Evolutionary conservation across 1,284 basidiomycete species (phyloP).

Genomic region (Ustilago cynodontis): DNA sequence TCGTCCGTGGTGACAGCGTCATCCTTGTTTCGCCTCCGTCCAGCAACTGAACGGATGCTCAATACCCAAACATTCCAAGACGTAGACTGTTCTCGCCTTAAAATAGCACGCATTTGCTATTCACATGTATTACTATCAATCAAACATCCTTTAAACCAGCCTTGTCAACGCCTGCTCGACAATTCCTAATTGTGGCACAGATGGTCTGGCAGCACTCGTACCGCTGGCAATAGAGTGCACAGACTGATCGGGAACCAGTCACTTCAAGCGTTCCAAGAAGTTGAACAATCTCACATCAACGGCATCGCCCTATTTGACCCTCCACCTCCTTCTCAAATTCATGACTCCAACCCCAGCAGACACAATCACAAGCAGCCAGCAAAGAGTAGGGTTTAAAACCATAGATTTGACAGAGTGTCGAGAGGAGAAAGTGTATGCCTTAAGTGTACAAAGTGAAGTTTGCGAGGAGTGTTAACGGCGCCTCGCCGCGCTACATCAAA

Average conservation of each 20-base stretch:
- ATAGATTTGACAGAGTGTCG: constrained; percentile 38
- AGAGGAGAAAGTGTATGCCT: constrained; percentile 1
- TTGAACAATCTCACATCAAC: too few relatives aligned
- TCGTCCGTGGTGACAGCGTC: constrained; percentile 82
- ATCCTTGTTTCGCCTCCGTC: constrained; percentile 68
- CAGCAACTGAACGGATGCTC: constrained; percentile 27
- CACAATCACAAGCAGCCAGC: neutral
- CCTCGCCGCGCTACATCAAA: constrained; percentile 54
- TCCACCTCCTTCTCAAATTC: too few relatives aligned
- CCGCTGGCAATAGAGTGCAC: too few relatives aligned
- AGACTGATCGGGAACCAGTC: too few relatives aligned
- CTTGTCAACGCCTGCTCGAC: neutral
- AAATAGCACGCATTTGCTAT: neutral
- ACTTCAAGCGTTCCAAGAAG: too few relatives aligned
- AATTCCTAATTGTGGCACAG: too few relatives aligned
- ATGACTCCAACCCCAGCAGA: too few relatives aligned
- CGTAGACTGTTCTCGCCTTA: neutral
- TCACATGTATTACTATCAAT: constrained; percentile 31
- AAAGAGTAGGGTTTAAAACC: constrained; percentile 20
- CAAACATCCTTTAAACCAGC: neutral
- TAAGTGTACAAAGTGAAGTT: constrained; percentile 19
- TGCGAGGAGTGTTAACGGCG: constrained; percentile 61
- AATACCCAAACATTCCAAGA: neutral
- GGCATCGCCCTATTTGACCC: too few relatives aligned
- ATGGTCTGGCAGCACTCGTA: too few relatives aligned